Conservation (phyloP, 495 filamentous ascomycete genomes). For the Neurospora sp. region DNA sequence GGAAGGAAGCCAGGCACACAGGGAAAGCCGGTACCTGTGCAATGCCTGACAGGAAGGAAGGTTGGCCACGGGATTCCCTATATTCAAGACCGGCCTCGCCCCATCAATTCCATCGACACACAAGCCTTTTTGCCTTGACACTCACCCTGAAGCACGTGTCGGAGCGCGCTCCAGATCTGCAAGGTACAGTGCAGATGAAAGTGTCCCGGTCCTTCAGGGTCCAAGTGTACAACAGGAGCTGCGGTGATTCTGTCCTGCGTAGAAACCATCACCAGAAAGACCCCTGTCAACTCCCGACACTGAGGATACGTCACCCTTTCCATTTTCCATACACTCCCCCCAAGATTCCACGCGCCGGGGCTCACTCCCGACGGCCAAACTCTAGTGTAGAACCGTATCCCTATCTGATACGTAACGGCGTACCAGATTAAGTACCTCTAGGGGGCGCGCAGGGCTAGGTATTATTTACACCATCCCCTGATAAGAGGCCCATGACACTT, state of each 20-base stretch:
- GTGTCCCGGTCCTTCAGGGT: neutral
- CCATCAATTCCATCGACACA: too few species aligned
- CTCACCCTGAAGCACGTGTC: neutral
- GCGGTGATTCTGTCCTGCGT: neutral
- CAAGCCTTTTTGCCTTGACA: too few species aligned
- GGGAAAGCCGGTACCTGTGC: too few species aligned
- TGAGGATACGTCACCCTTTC: neutral
- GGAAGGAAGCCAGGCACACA: too few species aligned
- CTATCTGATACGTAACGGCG: neutral
- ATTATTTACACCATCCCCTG: neutral
- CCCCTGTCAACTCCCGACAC: neutral
- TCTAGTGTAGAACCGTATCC: neutral
- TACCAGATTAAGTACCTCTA: neutral
- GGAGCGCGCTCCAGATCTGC: neutral
- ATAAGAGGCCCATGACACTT: neutral
- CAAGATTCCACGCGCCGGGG: neutral
- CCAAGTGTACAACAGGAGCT: neutral
- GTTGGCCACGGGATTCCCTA: too few species aligned
- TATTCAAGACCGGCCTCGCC: too few species aligned
- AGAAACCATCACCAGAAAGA: neutral
- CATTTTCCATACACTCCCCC: neutral
- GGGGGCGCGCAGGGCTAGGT: neutral
- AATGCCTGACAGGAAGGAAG: too few species aligned
- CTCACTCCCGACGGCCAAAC: neutral
- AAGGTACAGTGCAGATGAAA: neutral